Evolutionary conservation across 2,329 filamentous ascomycete genomes (phyloP).

Genomic region (Spiromastix sp.): DNA sequence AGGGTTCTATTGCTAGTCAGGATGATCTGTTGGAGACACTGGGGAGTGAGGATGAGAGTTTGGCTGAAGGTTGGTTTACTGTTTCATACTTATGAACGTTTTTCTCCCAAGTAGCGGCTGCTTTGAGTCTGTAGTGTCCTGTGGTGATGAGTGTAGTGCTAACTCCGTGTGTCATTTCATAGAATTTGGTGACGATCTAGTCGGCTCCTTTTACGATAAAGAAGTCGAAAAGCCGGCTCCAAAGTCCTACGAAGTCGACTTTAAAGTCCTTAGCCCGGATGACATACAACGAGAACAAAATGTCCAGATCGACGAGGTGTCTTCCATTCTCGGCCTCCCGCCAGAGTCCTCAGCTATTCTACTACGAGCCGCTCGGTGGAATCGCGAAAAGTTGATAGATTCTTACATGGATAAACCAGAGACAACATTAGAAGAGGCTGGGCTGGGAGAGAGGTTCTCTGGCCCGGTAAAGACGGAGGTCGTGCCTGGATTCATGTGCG

Average conservation of each 20-base stretch:
- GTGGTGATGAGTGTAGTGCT: background rate
- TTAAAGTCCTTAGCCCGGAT: conserved; percentile 64
- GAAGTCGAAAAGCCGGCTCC: conserved; percentile 62
- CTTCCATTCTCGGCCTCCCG: conserved; percentile 78
- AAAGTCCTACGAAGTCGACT: conserved; percentile 73
- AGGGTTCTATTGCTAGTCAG: conserved; percentile 67
- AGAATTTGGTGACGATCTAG: conserved; percentile 38
- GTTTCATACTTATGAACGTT: background rate
- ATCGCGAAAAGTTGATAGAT: conserved; percentile 89
- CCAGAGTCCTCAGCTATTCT: conserved; percentile 87
- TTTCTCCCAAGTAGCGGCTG: no score
- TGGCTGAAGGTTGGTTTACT: conserved; percentile 28
- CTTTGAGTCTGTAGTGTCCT: background rate
- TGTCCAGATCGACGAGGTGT: conserved; percentile 77
- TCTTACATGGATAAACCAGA: conserved; percentile 87
- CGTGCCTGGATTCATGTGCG: conserved; percentile 71
- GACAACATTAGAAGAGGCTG: conserved; percentile 72
- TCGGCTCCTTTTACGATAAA: conserved; percentile 56
- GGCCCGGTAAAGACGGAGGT: conserved; percentile 57
- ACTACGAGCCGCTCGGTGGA: conserved; percentile 84
- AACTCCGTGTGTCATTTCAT: background rate
- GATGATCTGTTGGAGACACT: conserved; percentile 56
- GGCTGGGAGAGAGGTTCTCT: conserved; percentile 57
- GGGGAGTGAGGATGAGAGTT: conserved; percentile 60
- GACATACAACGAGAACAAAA: conserved; percentile 83